These are phyloP conservation scores for Acanthamoeba royreba DNA, from an alignment of 208 protist species.

Conservation along the genomic window DNA sequence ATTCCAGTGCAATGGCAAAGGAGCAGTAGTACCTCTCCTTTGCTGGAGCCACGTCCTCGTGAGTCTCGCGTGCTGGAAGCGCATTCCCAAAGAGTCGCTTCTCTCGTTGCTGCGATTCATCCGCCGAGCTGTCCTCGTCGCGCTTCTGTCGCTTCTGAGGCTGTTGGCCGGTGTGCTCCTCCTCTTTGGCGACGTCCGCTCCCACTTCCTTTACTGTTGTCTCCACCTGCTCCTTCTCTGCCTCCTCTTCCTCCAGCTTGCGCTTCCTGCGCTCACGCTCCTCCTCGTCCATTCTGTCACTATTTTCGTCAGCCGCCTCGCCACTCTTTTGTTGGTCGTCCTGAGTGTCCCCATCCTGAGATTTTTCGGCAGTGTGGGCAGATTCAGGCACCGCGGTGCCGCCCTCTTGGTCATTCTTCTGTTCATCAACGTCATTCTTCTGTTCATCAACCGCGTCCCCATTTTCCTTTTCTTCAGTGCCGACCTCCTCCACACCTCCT, in stretches of 20 bases:
- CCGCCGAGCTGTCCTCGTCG: background rate
- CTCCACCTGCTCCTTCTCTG: background rate
- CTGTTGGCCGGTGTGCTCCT: background rate
- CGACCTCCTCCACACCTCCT: background rate
- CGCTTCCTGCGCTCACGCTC: background rate
- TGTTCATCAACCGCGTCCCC: background rate
- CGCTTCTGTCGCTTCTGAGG: no score
- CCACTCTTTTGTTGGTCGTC: background rate
- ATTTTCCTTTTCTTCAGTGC: background rate
- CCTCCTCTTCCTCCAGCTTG: background rate
- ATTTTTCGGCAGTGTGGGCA: no score
- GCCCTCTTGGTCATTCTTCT: no score
- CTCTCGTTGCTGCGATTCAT: background rate
- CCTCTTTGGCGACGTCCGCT: no score
- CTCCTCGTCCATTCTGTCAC: background rate
- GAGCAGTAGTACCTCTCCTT: background rate
- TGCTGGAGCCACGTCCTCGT: background rate
- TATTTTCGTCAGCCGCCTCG: background rate
- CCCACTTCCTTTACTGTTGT: no score
- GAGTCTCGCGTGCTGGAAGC: background rate
- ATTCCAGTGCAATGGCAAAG: no score
- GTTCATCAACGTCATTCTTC: background rate
- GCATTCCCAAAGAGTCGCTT: background rate
- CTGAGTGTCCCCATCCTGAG: background rate
- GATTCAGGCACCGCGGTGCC: no score